A percentile compares a stretch with the other conserved stretches of the same genome.
Conservation (phyloP, 1,139 yeast genomes). For the Arxiozyma slooffiae region DNA sequence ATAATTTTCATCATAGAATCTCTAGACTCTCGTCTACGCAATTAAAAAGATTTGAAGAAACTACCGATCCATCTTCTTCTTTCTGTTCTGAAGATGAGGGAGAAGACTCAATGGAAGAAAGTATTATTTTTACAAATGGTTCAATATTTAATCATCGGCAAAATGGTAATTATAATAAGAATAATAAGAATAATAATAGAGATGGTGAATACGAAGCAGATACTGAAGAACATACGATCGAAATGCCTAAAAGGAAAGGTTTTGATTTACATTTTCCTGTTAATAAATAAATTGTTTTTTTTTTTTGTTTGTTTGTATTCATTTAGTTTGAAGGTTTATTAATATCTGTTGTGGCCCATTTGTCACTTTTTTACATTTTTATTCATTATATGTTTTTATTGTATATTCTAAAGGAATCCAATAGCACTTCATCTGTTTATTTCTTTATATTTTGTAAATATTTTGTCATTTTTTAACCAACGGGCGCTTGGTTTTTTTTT, state of each 20-base stretch:
- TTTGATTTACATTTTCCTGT: slow-evolving; percentile 1
- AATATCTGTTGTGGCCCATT: too few species aligned
- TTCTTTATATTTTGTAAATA: too few species aligned
- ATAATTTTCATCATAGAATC: slow-evolving; percentile 10
- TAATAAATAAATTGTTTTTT: not conserved
- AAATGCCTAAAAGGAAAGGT: slow-evolving; percentile 1
- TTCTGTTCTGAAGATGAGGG: slow-evolving; percentile 6
- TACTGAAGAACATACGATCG: slow-evolving; percentile 5
- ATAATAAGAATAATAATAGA: not conserved
- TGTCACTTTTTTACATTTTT: not conserved
- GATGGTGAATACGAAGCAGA: slow-evolving; percentile 8
- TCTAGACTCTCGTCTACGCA: slow-evolving; percentile 21
- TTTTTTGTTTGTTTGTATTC: too few species aligned
- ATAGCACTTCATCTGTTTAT: too few species aligned
- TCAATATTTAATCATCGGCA: not conserved
- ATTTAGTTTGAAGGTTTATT: too few species aligned
- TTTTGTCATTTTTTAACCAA: too few species aligned
- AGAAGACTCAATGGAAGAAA: slow-evolving; percentile 2
- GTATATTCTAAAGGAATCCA: too few species aligned
- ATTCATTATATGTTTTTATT: too few species aligned
- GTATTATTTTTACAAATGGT: not conserved
- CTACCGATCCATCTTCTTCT: slow-evolving; percentile 12
- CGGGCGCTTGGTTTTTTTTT: too few species aligned
- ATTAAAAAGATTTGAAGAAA: slow-evolving; percentile 22
- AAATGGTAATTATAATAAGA: not conserved